Evolutionary conservation across 2,329 filamentous ascomycete species (phyloP).

Genomic region (Penicillium hesseltinei): DNA sequence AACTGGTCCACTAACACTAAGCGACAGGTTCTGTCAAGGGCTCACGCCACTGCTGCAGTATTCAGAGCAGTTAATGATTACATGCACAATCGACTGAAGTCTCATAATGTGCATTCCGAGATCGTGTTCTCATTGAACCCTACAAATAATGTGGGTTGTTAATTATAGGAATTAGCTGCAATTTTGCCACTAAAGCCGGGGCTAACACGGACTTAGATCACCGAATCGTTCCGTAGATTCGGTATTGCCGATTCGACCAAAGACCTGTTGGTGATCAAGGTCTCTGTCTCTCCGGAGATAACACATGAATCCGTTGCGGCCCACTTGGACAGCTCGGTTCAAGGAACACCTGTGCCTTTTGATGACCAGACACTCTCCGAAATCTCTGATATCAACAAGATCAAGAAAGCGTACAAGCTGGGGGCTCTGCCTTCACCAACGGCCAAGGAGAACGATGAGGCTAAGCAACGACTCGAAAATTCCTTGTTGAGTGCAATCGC

Average conservation of each 20-base stretch:
- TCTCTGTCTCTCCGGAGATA: constrained; percentile 56
- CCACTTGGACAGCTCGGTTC: constrained; percentile 62
- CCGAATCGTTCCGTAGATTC: constrained; percentile 85
- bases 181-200: constrained; percentile 1
- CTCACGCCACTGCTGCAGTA: constrained; percentile 71
- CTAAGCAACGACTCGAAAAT: constrained; percentile 55
- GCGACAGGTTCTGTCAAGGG: constrained; percentile 64
- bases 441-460: constrained; percentile 22
- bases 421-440: constrained; percentile 54
- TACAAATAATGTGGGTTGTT: constrained; percentile 68
- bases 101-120: constrained; percentile 84
- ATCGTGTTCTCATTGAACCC: constrained; percentile 76
- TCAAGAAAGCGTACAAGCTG: constrained; percentile 86
- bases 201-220: constrained; percentile 60
- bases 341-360: constrained; percentile 60
- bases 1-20: constrained; percentile 9
- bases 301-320: constrained; percentile 50
- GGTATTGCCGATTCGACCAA: constrained; percentile 72
- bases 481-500: constrained; percentile 76
- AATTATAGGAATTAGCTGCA: constrained; percentile 13
- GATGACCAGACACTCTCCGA: constrained; percentile 61
- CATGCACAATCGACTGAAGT: constrained; percentile 63
- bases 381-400: constrained; percentile 63
- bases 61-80: constrained; percentile 73
- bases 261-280: constrained; percentile 76